Evolutionary conservation across 1,284 basidiomycete genomes (phyloP), one percentile per base, ranked within the genome.

Genomic region (Malassezia japonica): DNA sequence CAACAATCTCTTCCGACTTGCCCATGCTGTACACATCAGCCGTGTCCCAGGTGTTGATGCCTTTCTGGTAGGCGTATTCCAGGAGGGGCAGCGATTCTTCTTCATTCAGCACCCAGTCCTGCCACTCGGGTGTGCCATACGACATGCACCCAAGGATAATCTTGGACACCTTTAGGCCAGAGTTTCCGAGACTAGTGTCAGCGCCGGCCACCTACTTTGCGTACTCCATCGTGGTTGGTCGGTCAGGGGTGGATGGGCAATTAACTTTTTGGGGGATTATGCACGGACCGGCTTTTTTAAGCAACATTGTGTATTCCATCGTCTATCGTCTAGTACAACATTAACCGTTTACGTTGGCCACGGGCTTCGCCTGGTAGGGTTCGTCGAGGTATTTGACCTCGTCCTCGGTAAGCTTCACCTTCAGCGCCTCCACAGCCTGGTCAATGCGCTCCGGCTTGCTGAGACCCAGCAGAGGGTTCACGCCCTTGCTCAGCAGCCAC

Each of bases 21-120:
- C 86, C 86, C n/a, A 74, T 74, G 16, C 81, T 78, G 73, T 89
- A 89, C 1, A 71, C 78, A 64, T 83, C 82, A 29, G 81, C 81
- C 28, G 79, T 80, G 66, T 82, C 81, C 57, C 82, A 84, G 77
- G 82, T 79, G 65, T 83, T 79, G 57, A 84, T 81, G 7, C 83
- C 83, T 36, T 54, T 37, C 52, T 69, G 21, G 38, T 57, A 60
- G 21, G 51, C 51, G 31, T 48, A 21, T 12, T 43, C 27, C 3
- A 48, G 18, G 8, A 48, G 36, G 9, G 40, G 39, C 6, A 48
- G 38, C 10, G 51, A 73, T 7, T 79, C 79, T 53, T 82, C 79
- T 32, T 81, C 80, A 2, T 74, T 75, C n/a, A 83, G 72, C 6
- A 82, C 77, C 82, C 81, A 83, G 4, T 55, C 54, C 3, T 41